Evolutionary conservation across 192 early-diverging fungal genomes (phyloP).

Genomic region (Spinellus fusiger): DNA sequence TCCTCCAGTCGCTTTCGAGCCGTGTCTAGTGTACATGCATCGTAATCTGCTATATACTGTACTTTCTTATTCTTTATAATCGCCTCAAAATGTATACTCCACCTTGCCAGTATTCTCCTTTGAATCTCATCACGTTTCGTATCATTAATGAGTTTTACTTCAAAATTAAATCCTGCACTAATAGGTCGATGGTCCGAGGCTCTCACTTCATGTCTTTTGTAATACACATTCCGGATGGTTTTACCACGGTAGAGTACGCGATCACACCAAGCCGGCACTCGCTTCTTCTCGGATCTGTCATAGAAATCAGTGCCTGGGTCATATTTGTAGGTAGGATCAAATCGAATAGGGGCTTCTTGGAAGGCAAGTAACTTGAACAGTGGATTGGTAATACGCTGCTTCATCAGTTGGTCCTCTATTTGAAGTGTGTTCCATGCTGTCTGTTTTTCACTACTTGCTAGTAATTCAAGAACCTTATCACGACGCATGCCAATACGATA

Average conservation of each 20-base stretch:
- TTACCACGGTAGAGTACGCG: slow-evolving; percentile 66
- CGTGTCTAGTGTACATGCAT: slow-evolving; percentile 6
- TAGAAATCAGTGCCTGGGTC: slow-evolving; percentile 79
- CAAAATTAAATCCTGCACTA: slow-evolving; percentile 56
- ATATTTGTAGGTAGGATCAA: slow-evolving; percentile 98
- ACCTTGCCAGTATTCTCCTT: slow-evolving; percentile 44
- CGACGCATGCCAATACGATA: slow-evolving; percentile 79
- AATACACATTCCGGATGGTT: slow-evolving; percentile 38
- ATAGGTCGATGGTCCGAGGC: slow-evolving; percentile 88
- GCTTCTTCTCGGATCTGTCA: slow-evolving; percentile 90
- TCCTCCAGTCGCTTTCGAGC: slow-evolving; percentile 2
- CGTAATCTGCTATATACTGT: slow-evolving; percentile 15
- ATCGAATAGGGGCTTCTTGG: slow-evolving; percentile 68
- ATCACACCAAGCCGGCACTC: slow-evolving; percentile 96
- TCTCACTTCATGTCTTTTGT: slow-evolving; percentile 62
- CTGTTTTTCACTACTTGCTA: slow-evolving; percentile 16
- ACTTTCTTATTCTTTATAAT: slow-evolving; percentile 17
- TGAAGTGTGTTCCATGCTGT: slow-evolving; percentile 50
- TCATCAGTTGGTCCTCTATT: slow-evolving; percentile 58
- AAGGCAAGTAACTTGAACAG: slow-evolving; percentile 74
- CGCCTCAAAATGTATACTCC: slow-evolving; percentile 33
- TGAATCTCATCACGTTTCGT: slow-evolving; percentile 36
- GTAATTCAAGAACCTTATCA: slow-evolving; percentile 50
- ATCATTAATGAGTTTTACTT: slow-evolving; percentile 55
- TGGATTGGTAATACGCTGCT: slow-evolving; percentile 45